Evolutionary conservation across 352 stramenopile species (phyloP).

Genomic region (Phytopythium montanum): DNA sequence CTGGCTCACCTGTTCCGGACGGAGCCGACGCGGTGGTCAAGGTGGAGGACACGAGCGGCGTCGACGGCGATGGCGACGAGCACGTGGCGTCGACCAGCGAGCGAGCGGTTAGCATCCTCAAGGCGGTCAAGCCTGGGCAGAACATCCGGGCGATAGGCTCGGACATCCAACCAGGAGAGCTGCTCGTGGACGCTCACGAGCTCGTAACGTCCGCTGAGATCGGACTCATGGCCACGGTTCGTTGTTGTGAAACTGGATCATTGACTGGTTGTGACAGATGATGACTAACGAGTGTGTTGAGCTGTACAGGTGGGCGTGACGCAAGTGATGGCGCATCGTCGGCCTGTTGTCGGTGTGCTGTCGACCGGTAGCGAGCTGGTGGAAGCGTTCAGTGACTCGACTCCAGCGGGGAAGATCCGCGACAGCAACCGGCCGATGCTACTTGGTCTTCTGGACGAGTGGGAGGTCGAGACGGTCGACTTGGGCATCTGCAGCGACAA

Average conservation of each 20-base stretch:
- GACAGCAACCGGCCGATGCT: constrained; percentile 96
- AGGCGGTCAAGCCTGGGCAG: constrained; percentile 43
- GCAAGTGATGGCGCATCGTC: constrained; percentile 62
- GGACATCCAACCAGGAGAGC: constrained; percentile 80
- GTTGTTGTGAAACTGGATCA: not conserved
- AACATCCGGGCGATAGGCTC: constrained; percentile 90
- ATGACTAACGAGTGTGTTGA: not conserved
- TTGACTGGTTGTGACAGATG: not conserved
- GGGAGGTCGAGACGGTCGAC: constrained; percentile 46
- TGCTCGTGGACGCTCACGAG: constrained; percentile 76
- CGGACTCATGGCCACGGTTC: constrained; percentile 89
- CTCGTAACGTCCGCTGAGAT: constrained; percentile 86
- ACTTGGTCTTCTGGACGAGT: constrained; percentile 50
- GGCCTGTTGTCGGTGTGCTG: constrained; percentile 88
- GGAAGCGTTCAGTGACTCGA: constrained; percentile 39
- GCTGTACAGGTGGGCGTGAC: constrained; percentile 59
- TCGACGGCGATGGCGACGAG: constrained; percentile 31
- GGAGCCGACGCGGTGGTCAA: constrained; percentile 92
- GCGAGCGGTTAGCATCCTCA: constrained; percentile 58
- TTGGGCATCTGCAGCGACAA: constrained; percentile 76
- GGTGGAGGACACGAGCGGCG: constrained; percentile 89
- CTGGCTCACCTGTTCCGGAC: constrained; percentile 88
- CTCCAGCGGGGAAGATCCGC: constrained; percentile 81
- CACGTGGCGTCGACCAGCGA: constrained; percentile 23
- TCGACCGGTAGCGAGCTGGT: constrained; percentile 96